Percentiles rank a stretch among this genome's conserved stretches.
These are phyloP conservation scores for Fusarium heterosporum DNA, from an alignment of 2,329 filamentous ascomycete genomes.

Conservation along the genomic window DNA sequence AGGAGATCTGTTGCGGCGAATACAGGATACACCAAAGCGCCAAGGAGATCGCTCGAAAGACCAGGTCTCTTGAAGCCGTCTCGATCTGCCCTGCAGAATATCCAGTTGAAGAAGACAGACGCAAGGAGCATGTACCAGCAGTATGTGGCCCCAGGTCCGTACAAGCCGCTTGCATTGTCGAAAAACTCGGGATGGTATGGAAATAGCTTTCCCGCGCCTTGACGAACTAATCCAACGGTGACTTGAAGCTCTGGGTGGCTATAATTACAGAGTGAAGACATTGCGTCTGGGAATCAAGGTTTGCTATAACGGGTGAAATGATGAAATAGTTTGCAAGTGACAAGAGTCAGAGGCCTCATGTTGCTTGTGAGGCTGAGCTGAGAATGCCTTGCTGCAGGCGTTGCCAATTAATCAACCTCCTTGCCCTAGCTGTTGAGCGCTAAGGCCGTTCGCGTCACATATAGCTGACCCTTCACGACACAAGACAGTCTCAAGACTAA, in stretches of 20 bases:
- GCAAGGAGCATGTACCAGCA: conserved; percentile 25
- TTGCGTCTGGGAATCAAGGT: too few species aligned
- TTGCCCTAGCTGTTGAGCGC: not conserved
- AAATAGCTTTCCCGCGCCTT: not conserved
- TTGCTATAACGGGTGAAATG: too few species aligned
- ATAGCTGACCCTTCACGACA: not conserved
- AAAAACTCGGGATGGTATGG: conserved; percentile 30
- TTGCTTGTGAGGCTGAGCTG: not conserved
- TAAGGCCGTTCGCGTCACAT: not conserved
- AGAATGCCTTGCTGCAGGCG: not conserved
- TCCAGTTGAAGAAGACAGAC: conserved; percentile 12
- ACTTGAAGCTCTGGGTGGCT: conserved; percentile 16
- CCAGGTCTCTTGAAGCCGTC: not conserved
- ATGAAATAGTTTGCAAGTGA: too few species aligned
- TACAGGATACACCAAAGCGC: conserved; percentile 13
- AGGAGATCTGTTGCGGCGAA: conserved; percentile 19
- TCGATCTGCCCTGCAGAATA: not conserved
- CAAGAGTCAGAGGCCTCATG: too few species aligned
- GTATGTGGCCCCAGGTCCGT: conserved; percentile 16
- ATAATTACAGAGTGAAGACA: conserved; percentile 26
- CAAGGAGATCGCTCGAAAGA: conserved; percentile 14
- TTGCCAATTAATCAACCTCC: not conserved
- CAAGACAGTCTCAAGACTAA: too few species aligned
- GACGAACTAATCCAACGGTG: conserved; percentile 1
- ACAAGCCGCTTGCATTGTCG: conserved; percentile 1